Evolutionary conservation across 2,329 filamentous ascomycete species (phyloP).

Genomic region (Didymella segeticola): DNA sequence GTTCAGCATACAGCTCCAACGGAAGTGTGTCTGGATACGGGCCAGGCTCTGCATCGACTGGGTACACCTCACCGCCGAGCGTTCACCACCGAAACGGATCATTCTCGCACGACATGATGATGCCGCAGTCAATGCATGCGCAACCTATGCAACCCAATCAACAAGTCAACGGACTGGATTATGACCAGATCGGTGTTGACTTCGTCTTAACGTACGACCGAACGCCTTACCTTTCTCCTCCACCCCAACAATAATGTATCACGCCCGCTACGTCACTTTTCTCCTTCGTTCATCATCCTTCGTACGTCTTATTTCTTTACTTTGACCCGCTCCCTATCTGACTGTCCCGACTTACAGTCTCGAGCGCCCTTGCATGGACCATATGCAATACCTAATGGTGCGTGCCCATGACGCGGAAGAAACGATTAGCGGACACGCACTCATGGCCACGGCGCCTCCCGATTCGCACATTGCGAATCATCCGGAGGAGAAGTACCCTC

Average conservation of each 20-base stretch:
- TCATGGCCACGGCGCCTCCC: conserved; percentile 92
- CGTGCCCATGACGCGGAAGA: conserved; percentile 62
- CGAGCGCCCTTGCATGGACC: conserved; percentile 92
- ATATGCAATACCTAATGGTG: conserved; percentile 79
- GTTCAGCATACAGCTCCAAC: conserved; percentile 54
- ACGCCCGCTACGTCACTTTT: conserved; percentile 24
- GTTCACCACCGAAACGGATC: conserved; percentile 38
- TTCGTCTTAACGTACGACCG: conserved; percentile 89
- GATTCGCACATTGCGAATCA: conserved; percentile 65
- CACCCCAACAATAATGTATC: conserved; percentile 47
- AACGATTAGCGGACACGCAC: conserved; percentile 78
- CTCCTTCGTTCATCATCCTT: conserved; percentile 22
- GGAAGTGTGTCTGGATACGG: conserved; percentile 70
- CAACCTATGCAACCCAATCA: conserved; percentile 28
- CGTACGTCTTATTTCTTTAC: conserved; percentile 37
- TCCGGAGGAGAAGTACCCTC: conserved; percentile 64
- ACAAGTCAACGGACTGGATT: conserved; percentile 63
- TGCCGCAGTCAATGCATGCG: conserved; percentile 22
- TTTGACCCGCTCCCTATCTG: conserved; percentile 35
- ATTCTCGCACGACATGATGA: conserved; percentile 37
- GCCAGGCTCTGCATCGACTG: conserved; percentile 53
- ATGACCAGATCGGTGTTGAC: conserved; percentile 85
- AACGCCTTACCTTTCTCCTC: conserved; percentile 63
- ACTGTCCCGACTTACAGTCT: conserved; percentile 62
- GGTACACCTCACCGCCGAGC: conserved; percentile 55